Evolutionary conservation across 2,329 filamentous ascomycete species (phyloP).

Genomic region (Phymatotrichopsis omnivora): DNA sequence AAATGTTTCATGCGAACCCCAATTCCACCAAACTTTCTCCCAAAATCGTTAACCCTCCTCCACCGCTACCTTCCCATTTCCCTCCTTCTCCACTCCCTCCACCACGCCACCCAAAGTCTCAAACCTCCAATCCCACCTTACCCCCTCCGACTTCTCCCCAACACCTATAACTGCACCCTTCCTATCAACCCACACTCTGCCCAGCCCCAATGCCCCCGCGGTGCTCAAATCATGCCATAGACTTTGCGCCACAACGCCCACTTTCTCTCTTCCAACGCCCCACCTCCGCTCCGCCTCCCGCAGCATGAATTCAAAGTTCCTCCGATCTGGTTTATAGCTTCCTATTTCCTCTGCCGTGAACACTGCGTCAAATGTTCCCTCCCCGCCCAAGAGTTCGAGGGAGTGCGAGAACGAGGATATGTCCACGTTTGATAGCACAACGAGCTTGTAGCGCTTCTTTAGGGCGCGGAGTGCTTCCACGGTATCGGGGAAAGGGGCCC

Average conservation of each 20-base stretch:
- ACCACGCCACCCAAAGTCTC: constrained; percentile 51
- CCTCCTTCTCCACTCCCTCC: constrained; percentile 43
- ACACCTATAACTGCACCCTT: constrained; percentile 38
- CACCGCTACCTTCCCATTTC: not conserved
- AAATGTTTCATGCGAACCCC: too few species aligned
- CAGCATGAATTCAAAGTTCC: constrained; percentile 59
- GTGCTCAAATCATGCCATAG: constrained; percentile 58
- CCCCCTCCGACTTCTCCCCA: constrained; percentile 35
- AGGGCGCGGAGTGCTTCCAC: constrained; percentile 44
- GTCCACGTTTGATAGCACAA: constrained; percentile 53
- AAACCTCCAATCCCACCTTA: constrained; percentile 47
- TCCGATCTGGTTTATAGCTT: constrained; percentile 55
- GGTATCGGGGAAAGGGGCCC: constrained; percentile 50
- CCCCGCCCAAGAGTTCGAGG: constrained; percentile 40
- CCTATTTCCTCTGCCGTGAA: constrained; percentile 64
- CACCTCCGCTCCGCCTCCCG: constrained; percentile 44
- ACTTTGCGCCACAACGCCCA: constrained; percentile 60
- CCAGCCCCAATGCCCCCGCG: constrained; percentile 49
- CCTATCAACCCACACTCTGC: constrained; percentile 55
- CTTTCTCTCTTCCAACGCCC: constrained; percentile 45
- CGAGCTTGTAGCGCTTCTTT: constrained; percentile 45
- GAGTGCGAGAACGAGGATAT: constrained; percentile 40
- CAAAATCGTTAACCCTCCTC: too few species aligned
- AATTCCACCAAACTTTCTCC: too few species aligned
- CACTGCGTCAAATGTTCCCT: constrained; percentile 50